A percentile compares a stretch with the other conserved stretches of the same genome.
phyloP scores from a whole-genome alignment of 805 yeast species.

The Candida suzukii region DNA sequence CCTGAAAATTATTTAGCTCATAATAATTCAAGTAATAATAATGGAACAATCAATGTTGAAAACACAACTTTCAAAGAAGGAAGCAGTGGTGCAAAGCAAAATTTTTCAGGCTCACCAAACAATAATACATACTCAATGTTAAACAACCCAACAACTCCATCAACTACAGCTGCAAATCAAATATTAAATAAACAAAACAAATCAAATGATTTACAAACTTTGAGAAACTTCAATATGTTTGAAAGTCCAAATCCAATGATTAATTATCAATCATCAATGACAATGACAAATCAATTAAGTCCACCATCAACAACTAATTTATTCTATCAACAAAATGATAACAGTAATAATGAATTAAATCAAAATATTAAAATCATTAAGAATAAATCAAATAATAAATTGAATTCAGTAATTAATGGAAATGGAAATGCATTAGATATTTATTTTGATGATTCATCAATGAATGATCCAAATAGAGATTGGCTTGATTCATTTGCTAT shows the following conservation, averaged over 20 bases:
- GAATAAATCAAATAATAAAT: not conserved
- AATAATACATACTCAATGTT: too few species aligned
- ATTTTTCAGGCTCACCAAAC: not conserved
- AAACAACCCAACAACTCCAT: too few species aligned
- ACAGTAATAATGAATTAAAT: too few species aligned
- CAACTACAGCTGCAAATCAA: not conserved
- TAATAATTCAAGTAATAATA: too few species aligned
- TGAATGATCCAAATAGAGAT: conserved; percentile 2
- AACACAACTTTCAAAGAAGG: too few species aligned
- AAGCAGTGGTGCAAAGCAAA: not conserved
- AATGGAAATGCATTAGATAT: not conserved
- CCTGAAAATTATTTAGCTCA: not conserved
- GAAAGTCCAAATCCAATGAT: not conserved
- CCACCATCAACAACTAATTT: not conserved
- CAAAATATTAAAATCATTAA: not conserved
- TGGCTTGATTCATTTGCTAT: conserved; percentile 4
- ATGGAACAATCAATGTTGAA: too few species aligned
- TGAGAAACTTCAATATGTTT: conserved; percentile 8
- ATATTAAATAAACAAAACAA: not conserved
- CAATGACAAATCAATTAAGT: too few species aligned
- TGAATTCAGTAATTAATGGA: not conserved
- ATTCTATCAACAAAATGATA: not conserved
- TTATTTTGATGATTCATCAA: not conserved
- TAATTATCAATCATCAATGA: too few species aligned
- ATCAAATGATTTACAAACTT: not conserved